Conservation (phyloP, 768 basidiomycete species). For the Naganishia friedmannii region DNA sequence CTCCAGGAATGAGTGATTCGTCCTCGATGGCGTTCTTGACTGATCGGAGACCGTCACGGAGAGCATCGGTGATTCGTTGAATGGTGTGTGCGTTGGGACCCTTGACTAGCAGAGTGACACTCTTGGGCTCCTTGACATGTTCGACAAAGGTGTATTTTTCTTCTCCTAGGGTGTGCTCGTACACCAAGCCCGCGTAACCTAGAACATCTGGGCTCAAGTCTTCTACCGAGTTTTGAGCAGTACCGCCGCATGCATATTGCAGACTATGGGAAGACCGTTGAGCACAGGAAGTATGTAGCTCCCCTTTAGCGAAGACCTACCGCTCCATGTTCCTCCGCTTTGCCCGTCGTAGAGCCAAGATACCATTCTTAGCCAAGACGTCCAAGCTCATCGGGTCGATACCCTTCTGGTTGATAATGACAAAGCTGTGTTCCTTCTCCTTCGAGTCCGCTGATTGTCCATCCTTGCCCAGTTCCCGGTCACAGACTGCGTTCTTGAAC, state of each 20-base stretch:
- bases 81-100: constrained; percentile 94
- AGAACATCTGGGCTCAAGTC: constrained; percentile 86
- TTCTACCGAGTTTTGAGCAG: constrained; percentile 96
- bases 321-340: constrained; percentile 99
- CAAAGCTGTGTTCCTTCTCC: constrained; percentile 69
- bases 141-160: constrained; percentile 98
- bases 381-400: constrained; percentile 97
- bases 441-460: constrained; percentile 32
- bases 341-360: constrained; percentile 86
- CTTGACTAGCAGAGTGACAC: constrained; percentile 93
- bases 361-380: constrained; percentile 92
- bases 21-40: constrained; percentile 98
- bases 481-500: constrained; percentile 92
- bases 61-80: constrained; percentile 94
- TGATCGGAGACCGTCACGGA: constrained; percentile 90
- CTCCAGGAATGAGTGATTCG: constrained; percentile 82
- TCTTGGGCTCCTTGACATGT: constrained; percentile 91
- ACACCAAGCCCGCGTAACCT: constrained; percentile 96
- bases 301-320: constrained; percentile 54
- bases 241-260: constrained; percentile 89
- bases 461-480: constrained; percentile 65
- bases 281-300: constrained; percentile 23
- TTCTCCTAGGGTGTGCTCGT: constrained; percentile 97
- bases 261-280: constrained; percentile 50
- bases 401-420: constrained; percentile 97